phyloP scores from a whole-genome alignment of 225 moss, liverwort and hornwort genomes.

The Anthoceros angustus region DNA sequence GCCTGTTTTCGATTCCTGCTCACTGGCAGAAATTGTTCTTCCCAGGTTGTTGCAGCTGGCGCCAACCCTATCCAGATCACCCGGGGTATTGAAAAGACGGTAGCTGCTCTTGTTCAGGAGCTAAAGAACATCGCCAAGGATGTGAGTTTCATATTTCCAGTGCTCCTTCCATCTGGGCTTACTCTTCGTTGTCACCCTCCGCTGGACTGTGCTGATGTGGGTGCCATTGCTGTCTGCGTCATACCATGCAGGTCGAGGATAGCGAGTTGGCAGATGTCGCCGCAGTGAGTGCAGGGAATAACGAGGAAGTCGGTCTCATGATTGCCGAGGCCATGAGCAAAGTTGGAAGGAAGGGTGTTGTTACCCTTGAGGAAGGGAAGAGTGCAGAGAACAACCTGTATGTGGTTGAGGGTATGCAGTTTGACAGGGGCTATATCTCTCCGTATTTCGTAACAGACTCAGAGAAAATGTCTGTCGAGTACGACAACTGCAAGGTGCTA shows the following conservation, averaged over 20 bases:
- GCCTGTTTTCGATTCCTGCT: neutral
- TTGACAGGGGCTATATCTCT: slow-evolving; percentile 85
- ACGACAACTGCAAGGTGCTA: slow-evolving; percentile 77
- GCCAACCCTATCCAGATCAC: slow-evolving; percentile 96
- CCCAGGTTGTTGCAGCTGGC: slow-evolving; percentile 89
- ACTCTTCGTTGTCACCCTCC: no score
- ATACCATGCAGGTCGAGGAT: slow-evolving; percentile 54
- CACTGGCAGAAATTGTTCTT: neutral
- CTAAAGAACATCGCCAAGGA: slow-evolving; percentile 67
- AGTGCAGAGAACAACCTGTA: slow-evolving; percentile 84
- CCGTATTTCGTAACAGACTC: slow-evolving; percentile 95
- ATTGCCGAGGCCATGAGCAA: slow-evolving; percentile 93
- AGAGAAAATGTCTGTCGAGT: slow-evolving; percentile 91
- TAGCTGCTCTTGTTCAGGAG: slow-evolving; percentile 64
- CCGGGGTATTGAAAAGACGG: slow-evolving; percentile 78
- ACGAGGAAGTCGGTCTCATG: slow-evolving; percentile 77
- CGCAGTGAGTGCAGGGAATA: slow-evolving; percentile 90
- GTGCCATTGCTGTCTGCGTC: neutral
- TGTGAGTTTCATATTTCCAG: slow-evolving; percentile 18
- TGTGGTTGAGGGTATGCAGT: slow-evolving; percentile 97
- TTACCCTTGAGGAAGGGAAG: slow-evolving; percentile 89
- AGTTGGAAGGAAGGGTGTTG: slow-evolving; percentile 83
- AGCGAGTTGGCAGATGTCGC: slow-evolving; percentile 94
- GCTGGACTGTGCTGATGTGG: neutral
- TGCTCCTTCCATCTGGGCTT: neutral